Percentiles rank a stretch among this genome's conserved stretches.
Evolutionary conservation across 2,329 filamentous ascomycete species (phyloP).

Genomic region (Sporothrix pallida): DNA sequence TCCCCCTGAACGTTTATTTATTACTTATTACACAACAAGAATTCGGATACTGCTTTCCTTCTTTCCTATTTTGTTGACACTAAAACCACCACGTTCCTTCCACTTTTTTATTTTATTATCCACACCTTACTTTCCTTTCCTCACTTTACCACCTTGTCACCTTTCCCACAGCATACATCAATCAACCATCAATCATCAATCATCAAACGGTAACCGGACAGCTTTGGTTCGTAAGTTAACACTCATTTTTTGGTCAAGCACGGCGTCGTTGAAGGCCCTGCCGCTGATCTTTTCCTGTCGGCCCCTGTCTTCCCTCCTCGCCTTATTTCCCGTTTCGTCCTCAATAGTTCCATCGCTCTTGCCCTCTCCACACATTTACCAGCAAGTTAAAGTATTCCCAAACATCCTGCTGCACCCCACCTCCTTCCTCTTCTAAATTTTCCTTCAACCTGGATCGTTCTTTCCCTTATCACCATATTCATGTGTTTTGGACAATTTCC

Average conservation of each 20-base stretch:
- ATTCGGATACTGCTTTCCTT: not conserved
- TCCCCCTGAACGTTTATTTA: not conserved
- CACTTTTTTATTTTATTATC: not conserved
- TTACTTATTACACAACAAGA: conserved; percentile 6
- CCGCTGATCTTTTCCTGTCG: not conserved
- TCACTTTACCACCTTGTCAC: not conserved
- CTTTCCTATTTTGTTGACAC: conserved; percentile 11
- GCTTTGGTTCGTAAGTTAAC: not conserved
- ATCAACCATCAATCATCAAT: not conserved
- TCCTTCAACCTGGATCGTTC: not conserved
- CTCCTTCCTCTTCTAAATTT: not conserved
- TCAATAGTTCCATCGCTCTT: conserved; percentile 18
- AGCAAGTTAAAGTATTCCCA: not conserved
- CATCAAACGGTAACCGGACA: not conserved
- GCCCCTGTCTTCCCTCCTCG: not conserved
- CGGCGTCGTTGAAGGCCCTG: not conserved
- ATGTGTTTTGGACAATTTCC: not conserved
- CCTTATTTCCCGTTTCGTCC: conserved; percentile 4
- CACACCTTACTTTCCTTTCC: not conserved
- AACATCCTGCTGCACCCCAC: not conserved
- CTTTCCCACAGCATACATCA: not conserved
- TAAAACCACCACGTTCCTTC: not conserved
- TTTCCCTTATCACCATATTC: conserved; percentile 2
- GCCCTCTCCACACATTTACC: not conserved
- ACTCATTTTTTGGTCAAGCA: conserved; percentile 4